Base-by-base conservation (phyloP, 2,329 filamentous ascomycete species). In the Paraphoma chrysanthemicola region DNA sequence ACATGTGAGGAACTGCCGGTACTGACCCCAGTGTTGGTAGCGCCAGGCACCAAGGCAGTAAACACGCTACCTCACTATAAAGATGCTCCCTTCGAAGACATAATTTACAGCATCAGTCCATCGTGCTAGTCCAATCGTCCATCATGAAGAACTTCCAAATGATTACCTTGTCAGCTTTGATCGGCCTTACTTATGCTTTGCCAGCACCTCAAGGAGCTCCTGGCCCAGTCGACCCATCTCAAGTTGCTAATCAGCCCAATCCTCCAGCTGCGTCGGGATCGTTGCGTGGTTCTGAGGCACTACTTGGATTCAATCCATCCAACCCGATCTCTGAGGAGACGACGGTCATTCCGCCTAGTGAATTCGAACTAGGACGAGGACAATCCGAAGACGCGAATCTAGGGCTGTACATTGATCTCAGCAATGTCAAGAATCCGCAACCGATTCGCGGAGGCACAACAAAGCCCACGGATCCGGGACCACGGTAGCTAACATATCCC, bases 401-500 rank as follows among this genome's bases (percentile, higher is more conserved):
- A 6, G 77, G 78, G 4, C 58, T 80, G 2, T 78, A 75, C 53
- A 70, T 79, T 18, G 75, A 78, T 48, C 64, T 79, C 2, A 67
- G 69, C 0, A 66, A 68, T 14, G 71, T 78, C 3, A 72, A 78
- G 57, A 78, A 79, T 48, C 77, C 77, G 4, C 77, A 79, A 41
- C 77, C 77, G 0, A 77, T 79, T 28, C 68, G 74, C 36, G 77
- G 76, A n/a, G 66, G 69, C 14, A 70, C 60, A 6, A 71, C 71
- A n/a, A 66, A 63, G 3, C 75, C 77, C 0, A 80, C 76, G 0
- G 77, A 79, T 57, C 75, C 78, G 16, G 77, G 76, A 8, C 70
- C 70, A 60, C 64, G 70, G 66, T 67, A 48, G 14, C 33, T 36
- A 47, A 42, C 10, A 28, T 42, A 12, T 30, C 46, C 33, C 10